Percentiles rank a stretch among this genome's conserved stretches.
Conservation (phyloP, 1,284 basidiomycete species). For the Malassezia arunalokei region DNA sequence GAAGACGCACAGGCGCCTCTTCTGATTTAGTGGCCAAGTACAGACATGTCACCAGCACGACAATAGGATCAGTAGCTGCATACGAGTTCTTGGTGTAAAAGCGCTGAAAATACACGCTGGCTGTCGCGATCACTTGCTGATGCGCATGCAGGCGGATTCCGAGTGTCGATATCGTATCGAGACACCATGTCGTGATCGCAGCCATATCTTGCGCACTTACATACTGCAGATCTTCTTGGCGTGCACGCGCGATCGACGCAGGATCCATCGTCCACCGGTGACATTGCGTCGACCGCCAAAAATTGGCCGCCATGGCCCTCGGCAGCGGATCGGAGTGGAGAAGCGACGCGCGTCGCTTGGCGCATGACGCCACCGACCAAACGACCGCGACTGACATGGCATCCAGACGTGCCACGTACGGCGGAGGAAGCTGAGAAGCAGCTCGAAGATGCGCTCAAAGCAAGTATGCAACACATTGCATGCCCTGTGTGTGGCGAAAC, state of each 20-base stretch:
- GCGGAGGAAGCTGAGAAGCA: neutral
- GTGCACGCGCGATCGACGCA: conserved; percentile 26
- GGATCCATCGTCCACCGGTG: conserved; percentile 40
- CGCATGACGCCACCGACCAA: neutral
- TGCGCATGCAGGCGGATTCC: conserved; percentile 70
- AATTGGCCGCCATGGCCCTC: conserved; percentile 15
- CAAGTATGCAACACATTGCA: neutral
- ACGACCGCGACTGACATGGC: neutral
- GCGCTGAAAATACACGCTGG: conserved; percentile 79
- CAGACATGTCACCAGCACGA: conserved; percentile 81
- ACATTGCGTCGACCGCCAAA: conserved; percentile 17
- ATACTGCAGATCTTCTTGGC: conserved; percentile 33
- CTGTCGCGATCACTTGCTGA: conserved; percentile 81
- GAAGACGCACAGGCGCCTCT: conserved; percentile 87
- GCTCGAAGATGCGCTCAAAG: neutral
- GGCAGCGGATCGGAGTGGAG: neutral
- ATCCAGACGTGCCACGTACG: neutral
- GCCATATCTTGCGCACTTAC: conserved; percentile 26
- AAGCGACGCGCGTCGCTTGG: neutral
- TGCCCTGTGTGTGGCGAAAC: neutral
- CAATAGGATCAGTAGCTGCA: conserved; percentile 82
- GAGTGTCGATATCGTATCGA: conserved; percentile 59
- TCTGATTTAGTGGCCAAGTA: conserved; percentile 95
- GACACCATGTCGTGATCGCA: conserved; percentile 35
- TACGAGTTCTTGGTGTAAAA: conserved; percentile 62